phyloP scores from a whole-genome alignment of 2,329 filamentous ascomycete genomes.

The Colletotrichum theobromicola region DNA sequence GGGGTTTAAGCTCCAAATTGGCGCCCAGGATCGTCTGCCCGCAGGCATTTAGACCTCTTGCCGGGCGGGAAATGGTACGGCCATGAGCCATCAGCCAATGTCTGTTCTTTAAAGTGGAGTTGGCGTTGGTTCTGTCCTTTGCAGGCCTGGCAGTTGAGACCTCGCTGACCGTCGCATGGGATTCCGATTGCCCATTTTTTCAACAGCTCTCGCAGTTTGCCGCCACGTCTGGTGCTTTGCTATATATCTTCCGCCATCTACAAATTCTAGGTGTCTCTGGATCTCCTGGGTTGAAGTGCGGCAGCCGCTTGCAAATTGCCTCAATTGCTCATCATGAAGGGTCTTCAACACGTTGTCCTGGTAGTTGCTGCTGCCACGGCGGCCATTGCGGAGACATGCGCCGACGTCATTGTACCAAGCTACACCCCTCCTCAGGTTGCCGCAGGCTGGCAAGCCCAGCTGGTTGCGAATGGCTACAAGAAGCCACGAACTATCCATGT shows the following conservation, averaged over 20 bases:
- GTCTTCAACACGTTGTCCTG: neutral
- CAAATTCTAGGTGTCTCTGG: neutral
- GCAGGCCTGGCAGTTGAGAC: neutral
- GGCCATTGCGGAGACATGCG: conserved; percentile 31
- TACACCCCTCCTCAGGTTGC: conserved; percentile 43
- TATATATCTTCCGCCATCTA: neutral
- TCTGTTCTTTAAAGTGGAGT: conserved; percentile 4
- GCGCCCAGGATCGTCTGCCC: neutral
- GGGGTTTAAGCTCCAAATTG: neutral
- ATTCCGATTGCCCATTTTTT: neutral
- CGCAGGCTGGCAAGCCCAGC: conserved; percentile 47
- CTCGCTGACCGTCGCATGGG: neutral
- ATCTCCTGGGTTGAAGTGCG: neutral
- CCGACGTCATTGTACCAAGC: conserved; percentile 36
- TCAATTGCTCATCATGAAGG: neutral
- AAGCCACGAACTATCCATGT: conserved; percentile 51
- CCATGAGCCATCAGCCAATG: neutral
- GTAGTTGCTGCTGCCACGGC: neutral
- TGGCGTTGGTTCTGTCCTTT: neutral
- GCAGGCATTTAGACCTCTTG: conserved; percentile 11
- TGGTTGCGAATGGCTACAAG: conserved; percentile 45
- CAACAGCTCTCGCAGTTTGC: neutral
- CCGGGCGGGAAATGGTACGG: neutral
- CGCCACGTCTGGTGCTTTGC: neutral
- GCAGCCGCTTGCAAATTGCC: neutral